Base-by-base conservation (phyloP, 2,329 filamentous ascomycete species). In the Tetracladium maxilliforme region DNA sequence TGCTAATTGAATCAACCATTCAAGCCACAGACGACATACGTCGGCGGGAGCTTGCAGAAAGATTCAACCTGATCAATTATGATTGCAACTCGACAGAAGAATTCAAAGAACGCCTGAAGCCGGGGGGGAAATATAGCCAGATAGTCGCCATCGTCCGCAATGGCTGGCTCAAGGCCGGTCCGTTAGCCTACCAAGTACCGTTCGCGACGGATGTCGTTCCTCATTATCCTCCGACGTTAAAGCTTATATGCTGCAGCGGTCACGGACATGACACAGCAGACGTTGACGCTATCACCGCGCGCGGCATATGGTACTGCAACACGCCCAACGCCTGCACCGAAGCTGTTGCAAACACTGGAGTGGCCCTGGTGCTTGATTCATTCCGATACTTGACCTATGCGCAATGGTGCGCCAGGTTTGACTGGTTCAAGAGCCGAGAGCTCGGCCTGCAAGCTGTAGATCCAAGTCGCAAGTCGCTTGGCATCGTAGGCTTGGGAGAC, bases 401-500 rank as follows among this genome's bases (percentile, higher is more conserved):
- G 8, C 39, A 39, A 28, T 32, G 35, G 8, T 39, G 36, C 30
- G 24, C 37, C 4, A 23, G 30, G 6, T 24, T 27, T 13, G 38
- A 41, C 14, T 37, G 32, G 33, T 20, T 8, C 24, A 22, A 13
- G 14, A 32, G 27, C 30, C 30, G 31, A 12, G 32, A 16, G 22
- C 29, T 39, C 30, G 37, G 36, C 15, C 23, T 23, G 12, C 25
- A 25, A 25, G 40, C 33, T 19, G 34, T 35, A 14, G 38, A 43
- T 16, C 45, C 45, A 6, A 25, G 28, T 16, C 41, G 41, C 12
- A 35, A 36, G 24, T 33, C 35, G 4, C 32, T 48, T 3, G 48
- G 40, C n/a, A 38, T 51, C 16, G 37, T 51, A 12, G 49, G 48
- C 4, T 37, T 49, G 25, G 49, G 49, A 6, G 41, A 44, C 20